Conservation (phyloP, 1,139 yeast species). For the Suhomyces wounanorum region DNA sequence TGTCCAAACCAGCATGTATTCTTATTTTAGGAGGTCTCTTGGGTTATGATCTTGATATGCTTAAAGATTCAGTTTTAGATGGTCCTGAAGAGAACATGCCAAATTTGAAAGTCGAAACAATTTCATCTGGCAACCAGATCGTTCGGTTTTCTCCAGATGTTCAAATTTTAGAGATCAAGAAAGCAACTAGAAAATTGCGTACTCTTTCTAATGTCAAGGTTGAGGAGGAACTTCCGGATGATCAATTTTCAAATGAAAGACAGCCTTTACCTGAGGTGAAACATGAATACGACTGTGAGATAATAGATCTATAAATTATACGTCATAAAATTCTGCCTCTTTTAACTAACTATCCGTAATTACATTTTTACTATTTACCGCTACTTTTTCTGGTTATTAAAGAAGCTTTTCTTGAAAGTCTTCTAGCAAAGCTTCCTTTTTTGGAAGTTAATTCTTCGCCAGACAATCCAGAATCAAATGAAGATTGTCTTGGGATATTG, state of each 20-base stretch:
- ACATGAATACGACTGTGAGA: background rate
- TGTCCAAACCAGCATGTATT: conserved; percentile 86
- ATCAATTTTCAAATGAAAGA: background rate
- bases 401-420: conserved; percentile 38
- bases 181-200: conserved; percentile 15
- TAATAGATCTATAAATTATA: background rate
- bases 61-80: conserved; percentile 48
- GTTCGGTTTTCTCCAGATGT: conserved; percentile 62
- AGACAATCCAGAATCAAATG: conserved; percentile 19
- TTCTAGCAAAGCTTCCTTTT: conserved; percentile 31
- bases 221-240: background rate
- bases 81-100: conserved; percentile 91
- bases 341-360: too few species aligned
- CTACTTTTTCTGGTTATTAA: conserved; percentile 25
- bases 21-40: conserved; percentile 60
- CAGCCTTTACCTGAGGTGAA: background rate
- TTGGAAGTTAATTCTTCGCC: conserved; percentile 15
- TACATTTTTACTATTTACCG: conserved; percentile 1
- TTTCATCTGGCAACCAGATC: conserved; percentile 50
- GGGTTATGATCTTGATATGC: conserved; percentile 44
- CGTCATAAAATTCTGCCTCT: too few species aligned
- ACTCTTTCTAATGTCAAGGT: background rate
- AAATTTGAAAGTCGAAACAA: conserved; percentile 64
- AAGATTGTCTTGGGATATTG: conserved; percentile 13
- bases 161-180: conserved; percentile 52